phyloP scores from a whole-genome alignment of 192 early-diverging fungal species.

The Coemansia sp. region DNA sequence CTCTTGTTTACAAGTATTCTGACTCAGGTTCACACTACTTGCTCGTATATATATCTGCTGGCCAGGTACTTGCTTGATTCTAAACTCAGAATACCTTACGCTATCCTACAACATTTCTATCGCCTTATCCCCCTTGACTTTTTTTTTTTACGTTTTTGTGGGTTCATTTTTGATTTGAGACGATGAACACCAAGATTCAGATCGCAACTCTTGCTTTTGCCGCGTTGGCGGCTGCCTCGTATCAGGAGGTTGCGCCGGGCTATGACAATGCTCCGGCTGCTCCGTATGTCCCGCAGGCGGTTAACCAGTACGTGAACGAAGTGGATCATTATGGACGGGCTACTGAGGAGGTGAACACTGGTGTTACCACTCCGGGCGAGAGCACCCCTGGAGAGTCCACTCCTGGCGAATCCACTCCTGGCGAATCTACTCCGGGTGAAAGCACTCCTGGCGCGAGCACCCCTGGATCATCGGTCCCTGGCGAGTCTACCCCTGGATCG shows the following conservation, averaged over 20 bases:
- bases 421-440: no score
- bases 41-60: slow-evolving; percentile 12
- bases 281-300: slow-evolving; percentile 20
- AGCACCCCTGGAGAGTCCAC: slow-evolving; percentile 13
- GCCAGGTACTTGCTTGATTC: background rate
- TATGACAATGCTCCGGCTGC: background rate
- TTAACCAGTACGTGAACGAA: slow-evolving; percentile 21
- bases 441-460: slow-evolving; percentile 14
- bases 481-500: slow-evolving; percentile 3
- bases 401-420: slow-evolving; percentile 3
- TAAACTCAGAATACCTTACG: background rate
- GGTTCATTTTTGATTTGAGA: background rate
- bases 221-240: slow-evolving; percentile 39
- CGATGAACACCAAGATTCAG: slow-evolving; percentile 52
- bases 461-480: background rate
- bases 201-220: slow-evolving; percentile 50
- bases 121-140: background rate
- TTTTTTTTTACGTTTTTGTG: background rate
- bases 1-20: background rate
- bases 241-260: slow-evolving; percentile 37
- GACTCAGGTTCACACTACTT: background rate
- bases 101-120: background rate
- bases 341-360: slow-evolving; percentile 33
- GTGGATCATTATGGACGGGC: slow-evolving; percentile 39
- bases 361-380: slow-evolving; percentile 5